Conservation (phyloP, 306 rosid species). For the Vigna reflexopilosa region DNA sequence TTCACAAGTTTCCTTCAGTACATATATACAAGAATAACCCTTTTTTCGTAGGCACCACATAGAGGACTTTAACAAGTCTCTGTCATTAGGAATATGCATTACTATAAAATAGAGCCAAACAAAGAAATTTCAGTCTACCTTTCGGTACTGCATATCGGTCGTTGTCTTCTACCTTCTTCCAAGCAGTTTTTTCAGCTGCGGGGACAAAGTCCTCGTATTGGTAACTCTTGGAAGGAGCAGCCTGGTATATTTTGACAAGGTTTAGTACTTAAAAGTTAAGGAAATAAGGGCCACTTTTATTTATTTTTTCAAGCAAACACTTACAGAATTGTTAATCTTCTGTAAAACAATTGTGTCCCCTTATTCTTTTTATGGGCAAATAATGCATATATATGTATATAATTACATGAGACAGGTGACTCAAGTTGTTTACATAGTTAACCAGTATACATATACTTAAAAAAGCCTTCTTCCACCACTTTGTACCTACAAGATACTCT, state of each 20-base stretch:
- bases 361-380: too few relatives aligned
- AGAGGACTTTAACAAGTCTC: background rate
- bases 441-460: too few relatives aligned
- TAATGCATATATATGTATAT: too few relatives aligned
- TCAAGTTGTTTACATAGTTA: too few relatives aligned
- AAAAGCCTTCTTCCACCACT: too few relatives aligned
- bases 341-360: background rate
- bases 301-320: background rate
- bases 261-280: conserved; percentile 31
- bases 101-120: background rate
- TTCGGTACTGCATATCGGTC: conserved; percentile 48
- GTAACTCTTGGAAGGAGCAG: conserved; percentile 31
- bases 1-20: conserved; percentile 10
- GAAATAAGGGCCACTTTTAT: background rate
- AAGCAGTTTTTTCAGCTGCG: conserved; percentile 49
- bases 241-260: conserved; percentile 50
- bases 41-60: background rate
- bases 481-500: too few relatives aligned
- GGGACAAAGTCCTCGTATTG: conserved; percentile 52
- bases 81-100: conserved; percentile 2
- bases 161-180: conserved; percentile 54
- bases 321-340: conserved; percentile 1
- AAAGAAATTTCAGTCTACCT: conserved; percentile 49
- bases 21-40: background rate
- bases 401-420: too few relatives aligned